Conservation (phyloP, 2,329 filamentous ascomycete genomes). For the Colletotrichum tropicicola region DNA sequence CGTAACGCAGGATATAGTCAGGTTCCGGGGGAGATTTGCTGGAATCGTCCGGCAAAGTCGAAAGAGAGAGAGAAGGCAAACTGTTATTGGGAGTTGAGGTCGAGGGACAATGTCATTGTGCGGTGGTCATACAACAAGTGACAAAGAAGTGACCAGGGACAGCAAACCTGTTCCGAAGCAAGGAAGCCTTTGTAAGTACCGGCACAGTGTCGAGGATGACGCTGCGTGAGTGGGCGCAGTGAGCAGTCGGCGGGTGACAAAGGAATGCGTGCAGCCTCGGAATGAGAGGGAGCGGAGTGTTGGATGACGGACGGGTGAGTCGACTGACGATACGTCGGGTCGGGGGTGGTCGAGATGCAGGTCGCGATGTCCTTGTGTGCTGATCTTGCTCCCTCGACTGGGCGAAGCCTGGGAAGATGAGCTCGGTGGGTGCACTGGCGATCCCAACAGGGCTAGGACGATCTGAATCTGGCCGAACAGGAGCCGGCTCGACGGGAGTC, state of each 20-base stretch:
- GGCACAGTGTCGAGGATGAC: conserved; percentile 26
- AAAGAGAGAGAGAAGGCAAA: background rate
- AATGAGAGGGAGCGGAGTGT: background rate
- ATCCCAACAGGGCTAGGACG: conserved; percentile 25
- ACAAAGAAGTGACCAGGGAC: conserved; percentile 7
- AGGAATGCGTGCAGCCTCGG: conserved; percentile 8
- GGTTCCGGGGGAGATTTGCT: background rate
- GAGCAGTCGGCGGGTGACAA: background rate
- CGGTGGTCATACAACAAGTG: conserved; percentile 1
- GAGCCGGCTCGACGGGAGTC: conserved; percentile 11
- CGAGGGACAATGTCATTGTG: conserved; percentile 28
- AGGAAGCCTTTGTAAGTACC: conserved; percentile 19
- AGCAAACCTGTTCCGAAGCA: conserved; percentile 23
- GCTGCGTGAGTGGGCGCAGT: background rate
- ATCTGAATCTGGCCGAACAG: conserved; percentile 26
- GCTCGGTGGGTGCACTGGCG: conserved; percentile 12
- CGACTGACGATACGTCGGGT: background rate
- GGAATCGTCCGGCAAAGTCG: conserved; percentile 15
- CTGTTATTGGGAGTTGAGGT: conserved; percentile 19
- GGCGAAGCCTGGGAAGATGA: background rate
- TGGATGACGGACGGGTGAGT: background rate
- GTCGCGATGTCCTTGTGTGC: background rate
- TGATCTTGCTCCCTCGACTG: background rate
- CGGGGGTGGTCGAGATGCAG: conserved; percentile 3
- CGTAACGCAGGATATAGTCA: background rate